Conservation (phyloP, 2,329 filamentous ascomycete genomes). For the Apiospora marii region DNA sequence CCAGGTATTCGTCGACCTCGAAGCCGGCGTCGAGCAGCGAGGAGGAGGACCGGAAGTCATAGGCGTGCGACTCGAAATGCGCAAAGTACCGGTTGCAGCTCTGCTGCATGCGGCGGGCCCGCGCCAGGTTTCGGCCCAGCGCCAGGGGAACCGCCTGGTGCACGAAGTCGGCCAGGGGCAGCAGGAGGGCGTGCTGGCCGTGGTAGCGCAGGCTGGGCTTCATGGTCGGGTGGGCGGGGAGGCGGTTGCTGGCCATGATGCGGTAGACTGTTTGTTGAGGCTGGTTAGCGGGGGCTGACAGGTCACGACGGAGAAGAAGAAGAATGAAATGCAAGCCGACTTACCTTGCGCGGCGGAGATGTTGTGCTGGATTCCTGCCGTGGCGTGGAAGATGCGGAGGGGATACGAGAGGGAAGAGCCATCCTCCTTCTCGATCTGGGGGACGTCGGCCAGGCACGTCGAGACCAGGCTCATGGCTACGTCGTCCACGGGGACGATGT, state of each 20-base stretch:
- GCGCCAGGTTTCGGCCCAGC: background rate
- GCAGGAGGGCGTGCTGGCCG: conserved; percentile 3
- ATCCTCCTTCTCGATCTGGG: background rate
- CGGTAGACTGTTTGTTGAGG: background rate
- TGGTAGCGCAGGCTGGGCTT: conserved; percentile 6
- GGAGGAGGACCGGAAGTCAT: background rate
- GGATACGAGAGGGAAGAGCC: background rate
- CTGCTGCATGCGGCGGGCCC: conserved; percentile 8
- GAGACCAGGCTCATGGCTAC: conserved; percentile 7
- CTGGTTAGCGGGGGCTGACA: background rate
- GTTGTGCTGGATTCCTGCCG: conserved; percentile 3
- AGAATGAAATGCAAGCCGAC: background rate
- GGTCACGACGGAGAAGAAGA: too few species aligned
- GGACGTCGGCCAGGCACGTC: background rate
- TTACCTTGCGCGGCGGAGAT: background rate
- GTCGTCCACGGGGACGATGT: background rate
- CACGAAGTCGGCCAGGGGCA: conserved; percentile 12
- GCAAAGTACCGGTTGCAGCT: background rate
- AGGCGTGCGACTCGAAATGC: conserved; percentile 5
- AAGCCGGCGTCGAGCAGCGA: background rate
- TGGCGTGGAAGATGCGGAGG: conserved; percentile 2
- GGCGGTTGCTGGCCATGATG: conserved; percentile 8
- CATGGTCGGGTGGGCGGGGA: background rate
- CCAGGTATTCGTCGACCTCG: conserved; percentile 13
- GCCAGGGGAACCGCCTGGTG: background rate